Evolutionary conservation across 139 green algal genomes (phyloP), one percentile per base, ranked within the genome.

Genomic region (Auxenochlorella protothecoides): DNA sequence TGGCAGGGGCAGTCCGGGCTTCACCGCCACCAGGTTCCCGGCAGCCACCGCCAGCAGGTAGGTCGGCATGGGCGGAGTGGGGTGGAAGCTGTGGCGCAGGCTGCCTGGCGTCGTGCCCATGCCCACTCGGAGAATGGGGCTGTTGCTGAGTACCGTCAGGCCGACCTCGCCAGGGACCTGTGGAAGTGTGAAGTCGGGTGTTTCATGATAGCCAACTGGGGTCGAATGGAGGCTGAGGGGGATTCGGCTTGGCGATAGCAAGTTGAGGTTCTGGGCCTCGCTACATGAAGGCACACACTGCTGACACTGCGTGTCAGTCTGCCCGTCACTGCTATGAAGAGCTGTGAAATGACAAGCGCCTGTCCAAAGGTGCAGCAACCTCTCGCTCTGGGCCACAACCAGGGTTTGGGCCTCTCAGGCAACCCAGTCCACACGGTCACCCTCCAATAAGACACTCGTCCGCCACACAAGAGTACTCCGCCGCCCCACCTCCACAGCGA

Each of bases 11-110:
- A 16, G 9, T 10, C 16, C 65, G 51, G 27, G 6, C 10, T 16
- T 16, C 9, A 71, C n/a, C n/a, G 60, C 61, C 0, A 69, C 61
- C 51, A 86, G 53, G 5, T 67, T 13, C n/a, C 77, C 80, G 2
- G 76, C 72, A 1, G 70, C 78, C 12, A 85, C 4, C 11, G 77
- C 75, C 60, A 82, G 70, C 8, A 77, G 63, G 74, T 85, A 85
- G 8, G 78, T 53, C 5, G 76, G 76, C 79, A 87, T 85, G n/a
- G n/a, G 56, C 5, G 77, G 74, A 0, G 79, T 82, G 27, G 72
- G 56, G 56, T 77, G 55, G 55, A 80, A 80, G 3, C 59, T 5
- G 4, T 60, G 13, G 2, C 10, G n/a, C 14, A 16, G 5, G 3
- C 27, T 44, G 27, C 27, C 27, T 44, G 65, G 65, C 16, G 9